Base-by-base conservation (phyloP, 2,329 filamentous ascomycete genomes). In the Xylaria hypoxylon region DNA sequence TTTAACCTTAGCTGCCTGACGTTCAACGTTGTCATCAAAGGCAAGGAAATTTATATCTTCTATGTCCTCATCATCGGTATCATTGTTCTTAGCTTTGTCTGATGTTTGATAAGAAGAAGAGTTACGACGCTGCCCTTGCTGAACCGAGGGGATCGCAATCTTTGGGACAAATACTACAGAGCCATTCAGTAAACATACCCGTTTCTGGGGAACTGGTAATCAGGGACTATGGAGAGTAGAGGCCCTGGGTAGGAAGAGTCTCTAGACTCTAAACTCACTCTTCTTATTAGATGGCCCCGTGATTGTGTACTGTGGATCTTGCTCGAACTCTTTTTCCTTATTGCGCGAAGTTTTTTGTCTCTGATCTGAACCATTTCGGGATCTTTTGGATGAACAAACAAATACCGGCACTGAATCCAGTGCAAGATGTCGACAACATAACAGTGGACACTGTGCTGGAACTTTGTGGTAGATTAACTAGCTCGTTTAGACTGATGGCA, bases 321-420 rank as follows among this genome's bases (percentile, higher is more conserved):
- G 73, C 19, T 70, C 28, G 26, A 75, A 77, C 59, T 71, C 65
- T 1, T 64, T 58, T 10, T 22, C 17, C 6, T n/a, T 11, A 8
- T 7, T 28, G 5, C 11, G 28, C 13, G 5, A 2, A 8, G 6
- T 31, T 42, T 10, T 15, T 22, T n/a, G 11, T 22, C 4, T 10
- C 22, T 19, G 26, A 17, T 4, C 17, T n/a, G 5, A 6, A 35
- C 33, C 6, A 33, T 3, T 7, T 8, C 17, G 10, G 11, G 2
- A 7, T 47, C 10, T 7, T 15, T 70, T 59, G 64, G 45, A 11
- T 47, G 62, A 22, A 83, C 87, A 71, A 97, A 92, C 1, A 97
- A 83, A 77, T 96, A 97, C 48, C 94, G 87, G 28, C 93, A 94
- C 74, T 96, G 93, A 65, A 97, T 94, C 94, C 94, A 97, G 73